Evolutionary conservation across 768 basidiomycete genomes (phyloP), one percentile per base, ranked within the genome.

Genomic region (Astraeus odoratus): DNA sequence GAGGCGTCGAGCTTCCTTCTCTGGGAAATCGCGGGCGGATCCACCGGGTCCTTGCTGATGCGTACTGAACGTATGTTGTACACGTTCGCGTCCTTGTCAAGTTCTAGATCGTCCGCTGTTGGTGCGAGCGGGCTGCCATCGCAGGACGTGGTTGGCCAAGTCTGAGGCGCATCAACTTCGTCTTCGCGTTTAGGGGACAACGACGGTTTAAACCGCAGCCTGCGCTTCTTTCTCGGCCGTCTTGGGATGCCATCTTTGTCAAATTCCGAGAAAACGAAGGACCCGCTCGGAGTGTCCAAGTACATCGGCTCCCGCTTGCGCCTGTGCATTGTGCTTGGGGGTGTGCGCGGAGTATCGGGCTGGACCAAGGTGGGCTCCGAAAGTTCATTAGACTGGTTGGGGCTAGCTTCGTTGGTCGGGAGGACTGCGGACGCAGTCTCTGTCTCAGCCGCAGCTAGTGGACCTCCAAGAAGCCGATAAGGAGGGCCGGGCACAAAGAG

Each of bases 221-320:
- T 63, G 18, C 52, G 57, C 27, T 35, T 53, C 38, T 63, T 63
- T 45, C 37, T 58, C 12, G 61, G 61, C 12, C 61, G 59, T 16
- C 52, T 53, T 26, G 64, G 63, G 19, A 64, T 27, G 3, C 63
- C 61, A 13, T 59, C 52, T 29, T 61, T 61, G 37, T 60, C 60
- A 47, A 61, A 61, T 23, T 48, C 61, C 20, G 60, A 55, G 44
- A 52, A 58, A 22, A 63, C 42, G 39, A 63, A 36, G 22, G 52
- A 65, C 1, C 52, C 49, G 13, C 47, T 63, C 1, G 59, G 55
- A 5, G 57, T 61, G 37, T 65, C 55, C 19, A 51, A 60, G 26
- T 61, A 61, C 3, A 55, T 51, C 26, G 54, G 55, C 40, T 61
- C 61, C 31, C 53, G 52, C 16, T 55, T 64, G 39, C 61, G 61